Evolutionary conservation across 1,284 basidiomycete species (phyloP).

Genomic region (Rhizoctonia solani): DNA sequence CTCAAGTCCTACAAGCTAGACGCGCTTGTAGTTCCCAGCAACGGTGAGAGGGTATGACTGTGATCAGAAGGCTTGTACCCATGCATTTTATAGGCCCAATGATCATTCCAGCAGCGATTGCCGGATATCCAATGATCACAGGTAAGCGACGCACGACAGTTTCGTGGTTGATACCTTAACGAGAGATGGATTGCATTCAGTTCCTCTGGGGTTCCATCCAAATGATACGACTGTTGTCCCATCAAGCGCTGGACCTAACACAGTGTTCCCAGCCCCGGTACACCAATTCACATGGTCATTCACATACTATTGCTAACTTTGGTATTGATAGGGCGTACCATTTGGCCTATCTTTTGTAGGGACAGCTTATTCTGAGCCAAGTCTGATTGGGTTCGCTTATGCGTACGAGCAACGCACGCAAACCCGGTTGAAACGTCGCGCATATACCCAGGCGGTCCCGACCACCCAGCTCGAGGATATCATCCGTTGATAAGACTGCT

Average conservation of each 20-base stretch:
- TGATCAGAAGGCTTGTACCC: background rate
- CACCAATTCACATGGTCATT: background rate
- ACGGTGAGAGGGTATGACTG: slow-evolving; percentile 43
- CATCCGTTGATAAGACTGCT: no score
- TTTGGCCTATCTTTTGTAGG: slow-evolving; percentile 68
- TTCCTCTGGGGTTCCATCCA: slow-evolving; percentile 65
- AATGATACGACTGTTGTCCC: slow-evolving; percentile 47
- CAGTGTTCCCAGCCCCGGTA: slow-evolving; percentile 2
- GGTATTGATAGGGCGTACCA: slow-evolving; percentile 52
- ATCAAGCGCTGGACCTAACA: slow-evolving; percentile 18
- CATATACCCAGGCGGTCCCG: slow-evolving; percentile 54
- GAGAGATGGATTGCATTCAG: slow-evolving; percentile 42
- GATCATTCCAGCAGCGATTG: slow-evolving; percentile 50
- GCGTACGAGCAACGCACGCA: slow-evolving; percentile 69
- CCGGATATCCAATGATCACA: slow-evolving; percentile 63
- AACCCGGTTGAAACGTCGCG: slow-evolving; percentile 55
- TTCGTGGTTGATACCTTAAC: no score
- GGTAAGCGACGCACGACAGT: slow-evolving; percentile 36
- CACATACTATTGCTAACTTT: slow-evolving; percentile 13
- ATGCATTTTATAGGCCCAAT: slow-evolving; percentile 1
- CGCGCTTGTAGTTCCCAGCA: slow-evolving; percentile 60
- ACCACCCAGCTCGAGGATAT: slow-evolving; percentile 62
- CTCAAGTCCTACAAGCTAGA: slow-evolving; percentile 57
- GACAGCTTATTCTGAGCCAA: slow-evolving; percentile 66
- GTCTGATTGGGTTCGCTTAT: slow-evolving; percentile 61